Conservation (phyloP, 1,284 basidiomycete genomes). For the Marasmius oreades region DNA sequence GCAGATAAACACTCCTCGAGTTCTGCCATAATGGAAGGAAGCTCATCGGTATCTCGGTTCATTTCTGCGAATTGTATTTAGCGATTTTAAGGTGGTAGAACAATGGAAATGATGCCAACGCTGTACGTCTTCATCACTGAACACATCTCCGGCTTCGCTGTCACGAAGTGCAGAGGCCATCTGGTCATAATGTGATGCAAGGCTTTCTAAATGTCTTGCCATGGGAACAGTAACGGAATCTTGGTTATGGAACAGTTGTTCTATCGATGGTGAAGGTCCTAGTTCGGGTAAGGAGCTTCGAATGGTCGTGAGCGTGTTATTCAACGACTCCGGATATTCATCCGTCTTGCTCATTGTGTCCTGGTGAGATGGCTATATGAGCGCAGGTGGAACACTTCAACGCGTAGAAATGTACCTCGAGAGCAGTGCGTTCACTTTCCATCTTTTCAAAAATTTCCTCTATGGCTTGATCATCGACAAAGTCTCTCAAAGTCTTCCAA, state of each 20-base stretch:
- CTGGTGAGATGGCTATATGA: constrained; percentile 31
- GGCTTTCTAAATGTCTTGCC: constrained; percentile 68
- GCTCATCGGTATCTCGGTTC: constrained; percentile 71
- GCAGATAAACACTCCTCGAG: constrained; percentile 52
- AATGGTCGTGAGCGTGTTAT: constrained; percentile 50
- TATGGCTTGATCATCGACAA: constrained; percentile 75
- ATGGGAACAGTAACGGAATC: constrained; percentile 56
- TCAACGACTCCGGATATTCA: constrained; percentile 62
- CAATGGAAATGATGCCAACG: constrained; percentile 33
- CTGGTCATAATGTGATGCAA: constrained; percentile 70
- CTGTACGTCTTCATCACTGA: constrained; percentile 65
- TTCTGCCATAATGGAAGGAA: constrained; percentile 68
- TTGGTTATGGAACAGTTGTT: constrained; percentile 50
- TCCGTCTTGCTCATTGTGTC: constrained; percentile 58
- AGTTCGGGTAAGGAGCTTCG: constrained; percentile 45
- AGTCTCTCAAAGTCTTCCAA: constrained; percentile 81
- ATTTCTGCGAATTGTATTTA: constrained; percentile 41
- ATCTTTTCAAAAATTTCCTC: constrained; percentile 64
- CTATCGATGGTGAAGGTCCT: constrained; percentile 37
- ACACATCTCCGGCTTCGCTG: constrained; percentile 59
- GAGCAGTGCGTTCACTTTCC: constrained; percentile 50
- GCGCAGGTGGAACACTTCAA: background rate
- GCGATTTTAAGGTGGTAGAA: constrained; percentile 1
- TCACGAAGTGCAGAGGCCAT: constrained; percentile 66
- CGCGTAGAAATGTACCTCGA: constrained; percentile 52